Percentiles rank a stretch among this genome's conserved stretches.
Conservation (phyloP, 345 rosid genomes). For the Salix dunnii region DNA sequence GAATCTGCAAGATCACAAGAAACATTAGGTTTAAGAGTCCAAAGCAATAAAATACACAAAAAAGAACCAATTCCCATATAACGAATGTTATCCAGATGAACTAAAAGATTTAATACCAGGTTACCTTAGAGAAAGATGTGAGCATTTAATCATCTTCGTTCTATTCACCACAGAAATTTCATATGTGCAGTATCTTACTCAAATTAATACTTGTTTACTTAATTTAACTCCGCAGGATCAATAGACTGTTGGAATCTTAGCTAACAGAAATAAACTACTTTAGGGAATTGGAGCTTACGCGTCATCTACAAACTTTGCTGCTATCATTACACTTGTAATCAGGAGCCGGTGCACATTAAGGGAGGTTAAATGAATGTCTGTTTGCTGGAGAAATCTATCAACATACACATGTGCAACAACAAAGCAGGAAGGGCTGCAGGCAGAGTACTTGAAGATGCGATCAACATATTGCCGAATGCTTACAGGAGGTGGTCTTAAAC, state of each 20-base stretch:
- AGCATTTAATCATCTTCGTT: neutral
- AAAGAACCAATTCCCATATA: neutral
- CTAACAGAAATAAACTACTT: neutral
- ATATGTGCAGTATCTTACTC: neutral
- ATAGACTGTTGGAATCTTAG: neutral
- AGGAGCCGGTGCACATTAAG: slow-evolving; percentile 83
- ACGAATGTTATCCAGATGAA: neutral
- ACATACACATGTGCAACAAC: slow-evolving; percentile 68
- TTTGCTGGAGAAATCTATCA: slow-evolving; percentile 50
- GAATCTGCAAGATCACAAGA: slow-evolving; percentile 46
- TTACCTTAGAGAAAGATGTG: neutral
- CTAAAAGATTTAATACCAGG: neutral
- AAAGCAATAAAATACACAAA: neutral
- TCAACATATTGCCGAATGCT: slow-evolving; percentile 62
- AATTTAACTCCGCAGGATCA: neutral
- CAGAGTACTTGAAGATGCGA: slow-evolving; percentile 77
- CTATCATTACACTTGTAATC: slow-evolving; percentile 71
- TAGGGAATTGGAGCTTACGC: slow-evolving; percentile 45
- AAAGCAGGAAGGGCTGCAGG: slow-evolving; percentile 94
- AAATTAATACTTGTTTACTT: neutral
- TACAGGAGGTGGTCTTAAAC: slow-evolving; percentile 56
- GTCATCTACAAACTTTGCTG: slow-evolving; percentile 83
- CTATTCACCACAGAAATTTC: neutral
- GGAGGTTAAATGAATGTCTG: slow-evolving; percentile 53
- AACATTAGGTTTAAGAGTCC: neutral